Evolutionary conservation across 2,329 filamentous ascomycete genomes (phyloP), one percentile per base, ranked within the genome.

Genomic region (Pseudocercospora vitis): DNA sequence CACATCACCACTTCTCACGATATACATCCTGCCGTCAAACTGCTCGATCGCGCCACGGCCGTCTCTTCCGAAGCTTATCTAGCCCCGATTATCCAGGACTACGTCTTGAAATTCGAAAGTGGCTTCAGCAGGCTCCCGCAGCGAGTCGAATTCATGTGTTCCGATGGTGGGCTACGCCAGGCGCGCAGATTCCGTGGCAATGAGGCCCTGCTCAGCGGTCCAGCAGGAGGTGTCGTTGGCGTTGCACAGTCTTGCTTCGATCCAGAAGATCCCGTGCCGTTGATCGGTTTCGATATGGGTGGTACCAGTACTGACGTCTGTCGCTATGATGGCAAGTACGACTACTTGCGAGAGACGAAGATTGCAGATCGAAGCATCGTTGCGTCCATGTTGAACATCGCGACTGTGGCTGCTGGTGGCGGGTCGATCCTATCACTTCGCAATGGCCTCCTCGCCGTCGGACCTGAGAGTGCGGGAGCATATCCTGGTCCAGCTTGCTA

Each of bases 1-100:
- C 89, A 95, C 68, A 83, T 95, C 56, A 90, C 87, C 51, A 76
- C 91, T 29, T 89, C 85, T 60, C 85, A 88, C 61, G 82, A 88
- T 69, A 76, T 90, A 37, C 89, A 90, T 86, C 89, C 75, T 16
- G 89, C 89, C 86, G 89, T 90, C 71, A 90, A 90, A 70, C 75
- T 90, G 28, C 82, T 89, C 0, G 82, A 86, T 8, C 75, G 87
- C 14, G 86, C 87, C 1, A 88, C 85, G 58, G 86, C 86, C 5
- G 67, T 28, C 50, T 69, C 4, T 62, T 65, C 19, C 52, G 87
- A 90, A 69, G 87, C 87, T 1, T 91, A 90, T 67, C 76, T 90
- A 8, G 89, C 86, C 0, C 87, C 87, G 0, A 83, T 85, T 1
- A 89, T 89, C 65, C 83, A 84, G 63, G 85, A 85, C 67, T 91